Evolutionary conservation across 2,329 filamentous ascomycete genomes (phyloP).

Genomic region (Diaporthe destruens): DNA sequence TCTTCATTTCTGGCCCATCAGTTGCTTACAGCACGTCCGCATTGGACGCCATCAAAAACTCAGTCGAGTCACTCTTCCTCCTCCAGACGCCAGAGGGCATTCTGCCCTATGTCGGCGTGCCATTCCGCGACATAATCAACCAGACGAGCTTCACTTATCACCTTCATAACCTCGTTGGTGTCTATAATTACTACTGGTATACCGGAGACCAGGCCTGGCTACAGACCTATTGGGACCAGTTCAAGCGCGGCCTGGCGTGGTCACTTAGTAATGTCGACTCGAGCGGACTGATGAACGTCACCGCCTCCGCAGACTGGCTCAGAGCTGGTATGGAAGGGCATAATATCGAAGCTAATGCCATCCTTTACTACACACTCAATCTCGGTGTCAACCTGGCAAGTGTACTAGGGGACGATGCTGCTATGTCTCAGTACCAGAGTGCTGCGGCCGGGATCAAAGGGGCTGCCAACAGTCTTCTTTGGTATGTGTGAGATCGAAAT

Average conservation of each 20-base stretch:
- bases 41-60: constrained; percentile 62
- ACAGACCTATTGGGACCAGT: constrained; percentile 59
- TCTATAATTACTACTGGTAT: constrained; percentile 69
- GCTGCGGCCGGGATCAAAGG: constrained; percentile 36
- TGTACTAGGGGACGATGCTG: constrained; percentile 54
- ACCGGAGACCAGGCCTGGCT: constrained; percentile 65
- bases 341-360: constrained; percentile 65
- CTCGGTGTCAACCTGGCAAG: constrained; percentile 60
- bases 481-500: not conserved
- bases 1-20: constrained; percentile 67
- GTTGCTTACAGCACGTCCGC: constrained; percentile 68
- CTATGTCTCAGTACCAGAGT: constrained; percentile 12
- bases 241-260: constrained; percentile 60
- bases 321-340: constrained; percentile 64
- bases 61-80: constrained; percentile 61
- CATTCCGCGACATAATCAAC: constrained; percentile 49
- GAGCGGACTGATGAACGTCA: constrained; percentile 61
- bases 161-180: constrained; percentile 69
- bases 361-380: constrained; percentile 64
- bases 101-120: constrained; percentile 64
- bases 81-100: constrained; percentile 52
- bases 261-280: constrained; percentile 51
- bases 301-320: constrained; percentile 63
- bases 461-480: constrained; percentile 37
- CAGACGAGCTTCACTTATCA: constrained; percentile 66